Evolutionary conservation across 305 asterid genomes (phyloP).

Genomic region (Ilex paraguariensis): DNA sequence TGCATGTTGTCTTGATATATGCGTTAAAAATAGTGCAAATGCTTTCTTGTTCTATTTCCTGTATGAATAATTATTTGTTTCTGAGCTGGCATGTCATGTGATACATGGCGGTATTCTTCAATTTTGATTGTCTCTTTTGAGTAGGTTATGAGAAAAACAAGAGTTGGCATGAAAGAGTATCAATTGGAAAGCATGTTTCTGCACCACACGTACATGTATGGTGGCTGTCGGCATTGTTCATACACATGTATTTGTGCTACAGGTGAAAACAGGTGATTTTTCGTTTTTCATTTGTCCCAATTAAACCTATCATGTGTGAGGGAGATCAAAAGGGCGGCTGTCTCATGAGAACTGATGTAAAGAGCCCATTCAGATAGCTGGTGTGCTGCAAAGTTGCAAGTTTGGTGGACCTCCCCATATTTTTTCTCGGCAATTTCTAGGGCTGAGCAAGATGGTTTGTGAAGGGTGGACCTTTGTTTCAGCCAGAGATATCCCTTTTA

Average conservation of each 20-base stretch:
- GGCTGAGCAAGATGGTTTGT: too few species aligned
- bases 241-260: constrained; percentile 97
- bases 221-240: constrained; percentile 96
- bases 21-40: background rate
- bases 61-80: background rate
- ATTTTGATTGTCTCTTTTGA: constrained; percentile 19
- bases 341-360: too few species aligned
- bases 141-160: constrained; percentile 82
- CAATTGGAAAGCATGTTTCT: constrained; percentile 94
- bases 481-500: too few species aligned
- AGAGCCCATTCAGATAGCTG: too few species aligned
- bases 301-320: too few species aligned
- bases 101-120: constrained; percentile 14
- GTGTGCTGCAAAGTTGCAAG: too few species aligned
- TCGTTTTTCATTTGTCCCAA: constrained; percentile 8
- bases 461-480: too few species aligned
- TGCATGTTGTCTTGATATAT: too few species aligned
- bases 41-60: background rate
- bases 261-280: constrained; percentile 67
- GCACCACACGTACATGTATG: constrained; percentile 96
- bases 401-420: too few species aligned
- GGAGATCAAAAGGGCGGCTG: too few species aligned
- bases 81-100: constrained; percentile 1
- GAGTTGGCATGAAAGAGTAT: constrained; percentile 86
- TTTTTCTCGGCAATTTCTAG: too few species aligned